Percentiles rank a stretch among this genome's conserved stretches.
Conservation (phyloP, 106 monocot species). For the Apostasia shenzhenica region DNA sequence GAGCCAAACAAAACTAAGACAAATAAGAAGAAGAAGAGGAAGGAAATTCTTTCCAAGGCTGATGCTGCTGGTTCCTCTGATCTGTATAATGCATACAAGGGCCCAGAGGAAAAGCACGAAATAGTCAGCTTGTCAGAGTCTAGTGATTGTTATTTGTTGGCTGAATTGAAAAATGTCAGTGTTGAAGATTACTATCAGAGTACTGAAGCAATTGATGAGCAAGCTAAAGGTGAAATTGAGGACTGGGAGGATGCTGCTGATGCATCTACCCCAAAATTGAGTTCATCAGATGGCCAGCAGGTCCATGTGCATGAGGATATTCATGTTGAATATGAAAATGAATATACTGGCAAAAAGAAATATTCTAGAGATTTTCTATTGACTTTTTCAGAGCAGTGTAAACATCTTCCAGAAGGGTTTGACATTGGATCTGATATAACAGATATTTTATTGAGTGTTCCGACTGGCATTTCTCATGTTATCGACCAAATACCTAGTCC, state of each 20-base stretch:
- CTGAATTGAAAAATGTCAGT: conserved; percentile 8
- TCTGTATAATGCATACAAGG: conserved; percentile 73
- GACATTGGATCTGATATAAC: conserved; percentile 37
- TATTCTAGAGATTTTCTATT: conserved; percentile 47
- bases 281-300: background rate
- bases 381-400: conserved; percentile 30
- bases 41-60: conserved; percentile 54
- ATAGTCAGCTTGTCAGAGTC: conserved; percentile 9
- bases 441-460: conserved; percentile 21
- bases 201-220: conserved; percentile 14
- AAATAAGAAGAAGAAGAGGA: conserved; percentile 45
- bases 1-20: conserved; percentile 22
- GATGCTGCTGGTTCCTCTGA: conserved; percentile 62
- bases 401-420: conserved; percentile 40
- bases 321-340: conserved; percentile 1
- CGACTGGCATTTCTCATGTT: conserved; percentile 12
- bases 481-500: conserved; percentile 42
- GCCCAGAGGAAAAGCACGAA: conserved; percentile 42
- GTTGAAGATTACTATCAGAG: conserved; percentile 10
- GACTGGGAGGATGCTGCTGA: conserved; percentile 69
- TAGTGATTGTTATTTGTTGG: conserved; percentile 6
- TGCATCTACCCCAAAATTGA: conserved; percentile 35
- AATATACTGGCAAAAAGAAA: conserved; percentile 16
- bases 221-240: conserved; percentile 41
- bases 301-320: background rate